Conservation (phyloP, 306 rosid genomes). For the Argentina anserina region DNA sequence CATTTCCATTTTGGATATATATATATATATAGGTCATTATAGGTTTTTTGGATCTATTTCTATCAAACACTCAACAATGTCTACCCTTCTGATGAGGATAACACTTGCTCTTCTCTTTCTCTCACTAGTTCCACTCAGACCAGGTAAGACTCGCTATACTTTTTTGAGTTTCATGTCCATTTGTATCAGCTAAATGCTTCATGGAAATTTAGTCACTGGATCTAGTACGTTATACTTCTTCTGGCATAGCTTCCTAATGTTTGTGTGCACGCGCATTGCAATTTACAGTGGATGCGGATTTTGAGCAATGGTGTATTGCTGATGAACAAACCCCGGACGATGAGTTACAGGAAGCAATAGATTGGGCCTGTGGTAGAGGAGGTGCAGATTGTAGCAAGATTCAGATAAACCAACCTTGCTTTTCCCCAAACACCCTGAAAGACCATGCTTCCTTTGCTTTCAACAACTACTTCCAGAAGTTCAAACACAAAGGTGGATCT, state of each 20-base stretch:
- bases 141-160: conserved; percentile 39
- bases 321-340: conserved; percentile 63
- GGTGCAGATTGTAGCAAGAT: conserved; percentile 63
- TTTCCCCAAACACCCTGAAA: conserved; percentile 55
- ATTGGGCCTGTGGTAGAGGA: conserved; percentile 82
- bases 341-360: conserved; percentile 65
- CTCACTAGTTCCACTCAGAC: conserved; percentile 35
- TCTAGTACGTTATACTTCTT: background rate
- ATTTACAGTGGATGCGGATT: conserved; percentile 37
- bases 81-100: conserved; percentile 27
- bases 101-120: conserved; percentile 46
- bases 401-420: conserved; percentile 60
- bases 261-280: background rate
- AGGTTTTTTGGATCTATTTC: conserved; percentile 18
- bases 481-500: conserved; percentile 61
- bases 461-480: conserved; percentile 63
- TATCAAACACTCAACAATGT: conserved; percentile 35
- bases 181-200: background rate
- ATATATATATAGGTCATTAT: conserved; percentile 1
- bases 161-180: conserved; percentile 5
- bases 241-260: background rate
- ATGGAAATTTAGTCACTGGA: background rate
- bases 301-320: conserved; percentile 76
- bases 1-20: conserved; percentile 4
- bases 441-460: conserved; percentile 84